Evolutionary conservation across 805 yeast species (phyloP), one percentile per base, ranked within the genome.

Genomic region (Pichia scutulata): DNA sequence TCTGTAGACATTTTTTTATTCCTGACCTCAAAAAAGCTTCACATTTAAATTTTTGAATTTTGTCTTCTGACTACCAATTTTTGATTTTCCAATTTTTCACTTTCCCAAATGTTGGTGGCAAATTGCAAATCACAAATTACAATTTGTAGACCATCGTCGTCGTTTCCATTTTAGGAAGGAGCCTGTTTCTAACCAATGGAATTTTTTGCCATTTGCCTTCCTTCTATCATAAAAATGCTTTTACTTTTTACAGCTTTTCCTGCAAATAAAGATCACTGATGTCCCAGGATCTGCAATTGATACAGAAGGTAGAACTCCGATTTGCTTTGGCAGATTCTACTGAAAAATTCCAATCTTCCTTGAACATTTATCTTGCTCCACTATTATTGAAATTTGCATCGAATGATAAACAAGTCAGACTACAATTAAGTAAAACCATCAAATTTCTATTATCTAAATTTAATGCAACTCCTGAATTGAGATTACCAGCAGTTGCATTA

Each of bases 291-390:
- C 65, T 82, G 44, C 72, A 76, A 1, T 67, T 86, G 50, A 74
- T 87, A 39, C 81, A 82, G 59, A 85, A 82, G 61, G 97, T 87
- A 1, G 97, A 90, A 64, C 76, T 90, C 45, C 72, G 88, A 39
- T 72, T 92, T 19, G 92, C 95, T 1, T 69, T 92, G 41, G 87
- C 97, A 0, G 78, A 77, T 45, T 71, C 82, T 0, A 85, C 83
- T 44, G 73, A 67, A 2, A 85, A 84, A 59, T 76, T 89, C 49
- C 82, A 85, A 60, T 61, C 75, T 2, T 67, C 82, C 6, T 63
- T 93, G 40, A 72, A 73, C 12, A 66, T 77, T 0, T 92, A 84
- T 60, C 71, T 92, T 41, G 75, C 88, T 1, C 97, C 99, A 1
- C 62, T 92, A 25, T 67, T 92, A 36, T 70, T 90, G 54, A 92